Conservation (phyloP, 768 basidiomycete species). For the Lactarius deliciosus region DNA sequence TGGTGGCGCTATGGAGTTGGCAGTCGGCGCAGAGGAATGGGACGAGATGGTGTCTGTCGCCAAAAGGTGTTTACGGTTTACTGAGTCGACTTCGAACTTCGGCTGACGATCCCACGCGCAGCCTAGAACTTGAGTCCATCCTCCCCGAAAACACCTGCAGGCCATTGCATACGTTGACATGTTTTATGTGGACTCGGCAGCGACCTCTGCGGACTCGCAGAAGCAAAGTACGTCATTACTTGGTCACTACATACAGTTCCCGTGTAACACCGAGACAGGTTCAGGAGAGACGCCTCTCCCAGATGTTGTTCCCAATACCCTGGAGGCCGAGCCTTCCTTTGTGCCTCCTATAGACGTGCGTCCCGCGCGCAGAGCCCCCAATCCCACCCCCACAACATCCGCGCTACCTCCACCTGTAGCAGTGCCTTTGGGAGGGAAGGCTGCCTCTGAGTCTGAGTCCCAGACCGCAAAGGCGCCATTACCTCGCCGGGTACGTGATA, state of each 20-base stretch:
- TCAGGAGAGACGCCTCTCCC: slow-evolving; percentile 43
- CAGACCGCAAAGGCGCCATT: not conserved
- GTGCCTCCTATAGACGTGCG: slow-evolving; percentile 29
- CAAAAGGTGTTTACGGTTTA: slow-evolving; percentile 41
- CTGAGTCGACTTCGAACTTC: not conserved
- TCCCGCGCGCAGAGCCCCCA: not conserved
- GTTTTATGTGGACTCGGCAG: slow-evolving; percentile 40
- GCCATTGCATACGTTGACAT: slow-evolving; percentile 45
- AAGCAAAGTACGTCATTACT: slow-evolving; percentile 16
- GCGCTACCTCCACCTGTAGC: slow-evolving; percentile 3
- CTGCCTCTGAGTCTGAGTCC: not conserved
- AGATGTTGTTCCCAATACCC: slow-evolving; percentile 52
- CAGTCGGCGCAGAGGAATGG: slow-evolving; percentile 58
- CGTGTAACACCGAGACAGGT: slow-evolving; percentile 7
- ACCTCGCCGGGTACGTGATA: slow-evolving; percentile 12
- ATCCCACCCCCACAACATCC: not conserved
- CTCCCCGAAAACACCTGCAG: slow-evolving; percentile 46
- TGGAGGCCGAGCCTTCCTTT: slow-evolving; percentile 50
- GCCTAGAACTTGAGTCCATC: slow-evolving; percentile 46
- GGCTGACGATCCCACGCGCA: slow-evolving; percentile 29
- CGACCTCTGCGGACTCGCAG: slow-evolving; percentile 33
- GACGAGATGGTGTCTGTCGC: slow-evolving; percentile 51
- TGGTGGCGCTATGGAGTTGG: slow-evolving; percentile 45
- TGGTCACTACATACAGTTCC: not conserved
- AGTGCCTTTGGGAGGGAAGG: not conserved